Base-by-base conservation (phyloP, 106 monocot genomes). In the Gastrodia elata region DNA sequence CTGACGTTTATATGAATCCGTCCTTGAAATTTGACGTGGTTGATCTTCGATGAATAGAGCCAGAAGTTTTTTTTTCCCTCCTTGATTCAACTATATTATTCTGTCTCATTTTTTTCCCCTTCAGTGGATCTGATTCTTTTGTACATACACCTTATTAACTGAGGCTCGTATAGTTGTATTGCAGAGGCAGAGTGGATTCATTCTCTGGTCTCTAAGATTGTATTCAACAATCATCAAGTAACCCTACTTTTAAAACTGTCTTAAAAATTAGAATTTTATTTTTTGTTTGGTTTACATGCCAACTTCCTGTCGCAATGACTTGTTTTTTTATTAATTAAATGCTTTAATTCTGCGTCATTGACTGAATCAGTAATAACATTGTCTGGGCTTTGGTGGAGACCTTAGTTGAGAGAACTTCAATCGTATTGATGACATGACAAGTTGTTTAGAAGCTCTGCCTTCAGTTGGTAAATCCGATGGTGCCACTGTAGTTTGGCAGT, bases 21-120 rank as follows among this genome's bases (percentile, higher is more conserved):
- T 81, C 79, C 14, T 75, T 93, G 26, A 85, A 85, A 79, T 87
- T 89, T 74, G 89, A 93, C 73, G 89, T 93, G 41, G 85, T 89
- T 2, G 92, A 93, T 80, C 81, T 89, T 10, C 78, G 92, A 46
- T 89, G 74, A 82, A 16, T 20, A 20, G 16, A 0, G 5, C 10
- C 5, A 20, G 7, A 37, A 16, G 5, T 6, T 10, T 67, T n/a
- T 11, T n/a, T 0, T 0, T 7, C 32, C 26, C 9, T 30, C 30
- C 30, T 61, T 28, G 61, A 61, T 61, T 59, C 28, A 6, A 27
- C 59, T 27, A 0, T 27, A 0, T 59, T 6, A 28, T 27, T 59
- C 0, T 14, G 35, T 65, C 36, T 18, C 36, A 65, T 65, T 67
- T 38, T 67, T 67, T n/a, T n/a, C n/a, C n/a, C n/a, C n/a, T n/a